Conservation (phyloP, 805 yeast species). For the Wickerhamiella sergipiensis region DNA sequence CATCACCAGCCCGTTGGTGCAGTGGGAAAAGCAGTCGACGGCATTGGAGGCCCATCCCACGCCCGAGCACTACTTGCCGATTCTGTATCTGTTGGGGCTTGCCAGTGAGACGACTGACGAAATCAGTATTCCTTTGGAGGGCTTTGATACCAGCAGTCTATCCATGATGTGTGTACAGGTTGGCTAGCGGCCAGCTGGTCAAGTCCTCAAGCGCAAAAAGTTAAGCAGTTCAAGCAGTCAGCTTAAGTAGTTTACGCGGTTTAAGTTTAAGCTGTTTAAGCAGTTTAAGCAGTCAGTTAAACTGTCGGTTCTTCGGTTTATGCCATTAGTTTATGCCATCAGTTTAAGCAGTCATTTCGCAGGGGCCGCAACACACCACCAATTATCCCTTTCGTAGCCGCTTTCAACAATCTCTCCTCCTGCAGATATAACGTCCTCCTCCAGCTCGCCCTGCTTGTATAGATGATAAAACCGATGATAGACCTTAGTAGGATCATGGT, state of each 20-base stretch:
- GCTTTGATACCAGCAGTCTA: not conserved
- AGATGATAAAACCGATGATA: constrained; percentile 81
- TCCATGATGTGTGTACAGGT: constrained; percentile 1
- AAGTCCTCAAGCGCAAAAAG: no score
- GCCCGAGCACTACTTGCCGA: constrained; percentile 40
- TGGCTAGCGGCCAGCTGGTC: no score
- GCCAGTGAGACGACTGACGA: not conserved
- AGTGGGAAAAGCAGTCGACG: constrained; percentile 3
- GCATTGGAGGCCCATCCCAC: constrained; percentile 45
- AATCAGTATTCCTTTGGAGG: not conserved
- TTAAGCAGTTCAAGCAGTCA: no score
- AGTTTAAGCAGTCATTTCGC: not conserved
- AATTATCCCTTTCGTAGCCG: constrained; percentile 89
- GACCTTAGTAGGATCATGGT: constrained; percentile 35
- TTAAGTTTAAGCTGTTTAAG: no score
- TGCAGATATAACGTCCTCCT: constrained; percentile 51
- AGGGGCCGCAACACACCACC: constrained; percentile 50
- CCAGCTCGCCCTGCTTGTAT: constrained; percentile 73
- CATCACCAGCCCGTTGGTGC: constrained; percentile 2
- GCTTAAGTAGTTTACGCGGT: no score
- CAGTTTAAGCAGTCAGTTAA: not conserved
- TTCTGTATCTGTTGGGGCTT: constrained; percentile 4
- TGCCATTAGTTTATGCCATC: no score
- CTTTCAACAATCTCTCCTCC: constrained; percentile 53
- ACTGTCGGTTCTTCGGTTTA: no score